Conservation (phyloP, 2,329 filamentous ascomycete genomes). For the Blastomyces percursus region DNA sequence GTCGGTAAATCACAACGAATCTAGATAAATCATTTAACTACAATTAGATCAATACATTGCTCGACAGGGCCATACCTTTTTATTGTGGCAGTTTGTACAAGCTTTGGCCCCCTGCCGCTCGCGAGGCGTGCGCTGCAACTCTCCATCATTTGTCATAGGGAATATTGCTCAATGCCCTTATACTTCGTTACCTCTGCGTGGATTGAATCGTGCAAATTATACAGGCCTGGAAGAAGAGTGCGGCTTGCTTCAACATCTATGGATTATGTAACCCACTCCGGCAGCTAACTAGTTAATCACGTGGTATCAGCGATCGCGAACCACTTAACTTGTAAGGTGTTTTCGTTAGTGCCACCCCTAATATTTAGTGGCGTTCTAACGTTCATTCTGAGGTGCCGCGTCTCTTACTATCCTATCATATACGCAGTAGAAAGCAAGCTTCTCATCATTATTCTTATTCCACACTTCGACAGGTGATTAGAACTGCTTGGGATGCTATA, state of each 20-base stretch:
- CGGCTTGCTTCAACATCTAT: too few species aligned
- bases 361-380: too few species aligned
- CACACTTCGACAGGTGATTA: too few species aligned
- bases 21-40: background rate
- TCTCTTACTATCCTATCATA: too few species aligned
- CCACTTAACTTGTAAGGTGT: too few species aligned
- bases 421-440: too few species aligned
- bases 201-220: background rate
- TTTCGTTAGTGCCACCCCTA: too few species aligned
- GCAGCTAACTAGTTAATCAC: background rate
- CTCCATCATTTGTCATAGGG: slow-evolving; percentile 3
- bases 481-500: too few species aligned
- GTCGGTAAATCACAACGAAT: slow-evolving; percentile 5
- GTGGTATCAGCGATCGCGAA: background rate
- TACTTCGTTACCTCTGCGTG: background rate
- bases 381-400: too few species aligned
- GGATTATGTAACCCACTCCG: background rate
- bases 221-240: too few species aligned
- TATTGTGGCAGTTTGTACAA: slow-evolving; percentile 6
- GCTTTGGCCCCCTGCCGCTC: slow-evolving; percentile 5
- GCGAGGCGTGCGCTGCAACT: background rate
- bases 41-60: background rate
- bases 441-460: too few species aligned
- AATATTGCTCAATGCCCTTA: background rate
- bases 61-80: background rate